Evolutionary conservation across 2,329 filamentous ascomycete species (phyloP), one percentile per base, ranked within the genome.

Genomic region (Ophiostoma ips): DNA sequence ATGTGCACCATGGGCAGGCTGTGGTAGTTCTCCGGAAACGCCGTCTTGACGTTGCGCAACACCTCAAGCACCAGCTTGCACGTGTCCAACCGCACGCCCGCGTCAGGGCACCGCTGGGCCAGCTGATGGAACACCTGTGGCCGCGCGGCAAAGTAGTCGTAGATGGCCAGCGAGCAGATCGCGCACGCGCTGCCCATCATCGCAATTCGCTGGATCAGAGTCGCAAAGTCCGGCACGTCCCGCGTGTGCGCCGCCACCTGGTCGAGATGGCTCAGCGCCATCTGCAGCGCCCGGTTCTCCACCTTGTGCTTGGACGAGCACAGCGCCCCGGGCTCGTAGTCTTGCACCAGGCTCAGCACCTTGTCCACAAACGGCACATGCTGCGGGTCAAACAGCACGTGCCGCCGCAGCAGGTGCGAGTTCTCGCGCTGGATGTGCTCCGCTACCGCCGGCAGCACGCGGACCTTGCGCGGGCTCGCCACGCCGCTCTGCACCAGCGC

Each of bases 361-460:
- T 72, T 71, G 34, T 73, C 69, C 15, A 88, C 73, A 56, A 94
- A 87, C 2, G 68, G 66, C 2, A 79, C 71, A 59, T 94, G 85
- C 31, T 72, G 72, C 2, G 77, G 76, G 58, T 94, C 88, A 58
- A 84, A 85, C 21, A 94, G 71, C 61, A 84, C 89, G 59, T 94
- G 88, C 16, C 83, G 79, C 49, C 83, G 78, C 44, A 94, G 71
- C 21, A 87, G 75, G 2, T 77, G 57, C 53, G 84, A 79, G 57
- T 95, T 95, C 47, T 90, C 81, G 52, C 71, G 66, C 11, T 75
- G 70, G 51, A 94, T 86, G 50, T 78, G 71, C n/a, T 75, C 67
- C 41, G 72, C 67, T 45, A 79, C 59, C 28, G 66, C 66, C 1
- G 58, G 57, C 0, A 71, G 66, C 11, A 80, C 60, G 2, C 64